These are phyloP conservation scores for Phoma sp. DNA, from an alignment of 2,329 filamentous ascomycete genomes.

Conservation along the genomic window DNA sequence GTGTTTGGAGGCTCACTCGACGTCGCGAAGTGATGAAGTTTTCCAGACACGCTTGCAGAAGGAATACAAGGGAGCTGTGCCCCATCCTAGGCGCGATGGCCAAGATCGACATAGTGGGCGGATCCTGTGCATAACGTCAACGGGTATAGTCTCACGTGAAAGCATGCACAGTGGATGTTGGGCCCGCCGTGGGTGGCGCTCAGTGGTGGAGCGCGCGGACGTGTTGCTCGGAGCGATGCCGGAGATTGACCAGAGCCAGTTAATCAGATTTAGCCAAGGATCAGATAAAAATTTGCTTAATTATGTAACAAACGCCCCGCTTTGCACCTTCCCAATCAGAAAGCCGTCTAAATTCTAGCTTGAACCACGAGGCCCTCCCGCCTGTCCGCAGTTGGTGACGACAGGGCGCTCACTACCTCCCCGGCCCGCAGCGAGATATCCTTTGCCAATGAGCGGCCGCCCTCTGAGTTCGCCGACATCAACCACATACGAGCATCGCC, in stretches of 20 bases:
- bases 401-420: conserved; percentile 39
- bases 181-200: conserved; percentile 14
- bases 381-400: conserved; percentile 21
- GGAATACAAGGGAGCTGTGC: conserved; percentile 27
- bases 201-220: conserved; percentile 19
- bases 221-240: conserved; percentile 21
- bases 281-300: conserved; percentile 44
- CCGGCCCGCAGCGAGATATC: conserved; percentile 45
- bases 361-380: conserved; percentile 34
- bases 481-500: conserved; percentile 41
- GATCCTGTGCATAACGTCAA: conserved; percentile 22
- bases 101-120: conserved; percentile 34
- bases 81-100: conserved; percentile 31
- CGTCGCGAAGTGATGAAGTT: conserved; percentile 29
- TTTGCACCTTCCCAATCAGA: conserved; percentile 15
- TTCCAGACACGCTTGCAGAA: conserved; percentile 26
- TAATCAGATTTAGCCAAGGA: conserved; percentile 31
- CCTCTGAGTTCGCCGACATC: conserved; percentile 42
- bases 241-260: conserved; percentile 13
- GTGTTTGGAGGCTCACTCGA: conserved; percentile 21
- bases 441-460: conserved; percentile 45
- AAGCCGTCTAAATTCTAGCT: conserved; percentile 39
- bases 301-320: conserved; percentile 25
- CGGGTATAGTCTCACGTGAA: conserved; percentile 28
- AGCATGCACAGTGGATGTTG: conserved; percentile 21